These are phyloP conservation scores for Heterococcus sp. DNA, from an alignment of 108 stramenopile species.

Conservation along the genomic window DNA sequence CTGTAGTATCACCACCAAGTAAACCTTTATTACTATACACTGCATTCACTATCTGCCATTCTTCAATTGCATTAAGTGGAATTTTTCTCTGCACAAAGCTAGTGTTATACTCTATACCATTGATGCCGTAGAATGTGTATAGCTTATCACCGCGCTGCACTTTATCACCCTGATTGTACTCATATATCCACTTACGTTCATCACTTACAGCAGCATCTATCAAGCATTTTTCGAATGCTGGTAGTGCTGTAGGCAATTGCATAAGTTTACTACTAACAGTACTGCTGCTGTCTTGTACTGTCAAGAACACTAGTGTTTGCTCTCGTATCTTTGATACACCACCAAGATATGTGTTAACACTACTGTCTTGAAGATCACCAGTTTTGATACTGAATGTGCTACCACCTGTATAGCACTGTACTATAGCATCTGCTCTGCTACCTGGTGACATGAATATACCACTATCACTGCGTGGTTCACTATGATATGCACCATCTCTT, in stretches of 20 bases:
- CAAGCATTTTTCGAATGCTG: background rate
- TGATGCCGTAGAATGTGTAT: conserved; percentile 33
- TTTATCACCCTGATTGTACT: conserved; percentile 24
- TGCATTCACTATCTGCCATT: conserved; percentile 49
- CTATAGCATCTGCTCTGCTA: conserved; percentile 15
- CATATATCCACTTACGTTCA: conserved; percentile 7
- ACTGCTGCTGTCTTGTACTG: background rate
- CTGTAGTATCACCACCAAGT: background rate
- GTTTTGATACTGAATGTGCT: conserved; percentile 8
- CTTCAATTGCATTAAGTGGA: conserved; percentile 41
- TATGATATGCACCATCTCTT: conserved; percentile 18
- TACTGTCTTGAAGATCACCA: background rate
- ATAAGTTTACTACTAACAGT: background rate
- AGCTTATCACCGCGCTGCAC: background rate
- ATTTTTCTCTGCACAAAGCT: conserved; percentile 4
- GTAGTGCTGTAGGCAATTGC: background rate
- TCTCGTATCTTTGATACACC: background rate
- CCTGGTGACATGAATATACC: conserved; percentile 9
- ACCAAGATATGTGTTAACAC: background rate
- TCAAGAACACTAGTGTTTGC: background rate
- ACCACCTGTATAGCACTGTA: conserved; percentile 6
- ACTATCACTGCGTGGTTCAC: background rate
- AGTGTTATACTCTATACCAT: conserved; percentile 14
- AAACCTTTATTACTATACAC: background rate
- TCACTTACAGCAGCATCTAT: background rate